Percentiles rank a stretch among this genome's conserved stretches.
phyloP scores from a whole-genome alignment of 768 basidiomycete species.

The Pilatotrama ljubarskyi region DNA sequence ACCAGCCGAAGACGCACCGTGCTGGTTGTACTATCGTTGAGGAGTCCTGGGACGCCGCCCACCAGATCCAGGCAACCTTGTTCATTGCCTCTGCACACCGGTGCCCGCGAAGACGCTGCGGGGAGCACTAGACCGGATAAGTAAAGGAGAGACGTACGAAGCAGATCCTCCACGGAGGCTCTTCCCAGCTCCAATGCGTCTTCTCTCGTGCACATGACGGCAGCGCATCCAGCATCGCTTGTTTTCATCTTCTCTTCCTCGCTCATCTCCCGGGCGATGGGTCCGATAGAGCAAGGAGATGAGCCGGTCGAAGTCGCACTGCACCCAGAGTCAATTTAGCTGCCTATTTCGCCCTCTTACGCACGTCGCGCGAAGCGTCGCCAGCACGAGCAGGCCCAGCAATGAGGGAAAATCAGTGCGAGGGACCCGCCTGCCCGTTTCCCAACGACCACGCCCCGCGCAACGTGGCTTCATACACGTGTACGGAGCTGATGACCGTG shows the following conservation, averaged over 20 bases:
- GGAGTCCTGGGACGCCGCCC: neutral
- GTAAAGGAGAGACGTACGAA: neutral
- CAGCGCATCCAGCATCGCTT: neutral
- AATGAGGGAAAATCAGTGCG: neutral
- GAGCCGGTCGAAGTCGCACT: constrained; percentile 2
- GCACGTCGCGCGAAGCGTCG: neutral
- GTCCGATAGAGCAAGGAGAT: neutral
- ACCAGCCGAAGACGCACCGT: constrained; percentile 5
- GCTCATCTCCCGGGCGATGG: neutral
- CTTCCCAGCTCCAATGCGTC: neutral
- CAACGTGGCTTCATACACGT: constrained; percentile 19
- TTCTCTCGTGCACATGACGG: neutral
- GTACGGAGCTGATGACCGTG: constrained; percentile 19
- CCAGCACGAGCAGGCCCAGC: neutral
- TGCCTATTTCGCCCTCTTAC: neutral
- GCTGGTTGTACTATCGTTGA: neutral
- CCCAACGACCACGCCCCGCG: constrained; percentile 5
- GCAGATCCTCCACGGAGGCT: neutral
- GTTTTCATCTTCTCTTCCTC: neutral
- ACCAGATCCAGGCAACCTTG: constrained; percentile 18
- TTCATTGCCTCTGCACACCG: constrained; percentile 3
- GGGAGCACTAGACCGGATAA: neutral
- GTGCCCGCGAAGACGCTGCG: constrained; percentile 3
- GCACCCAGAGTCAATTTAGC: neutral
- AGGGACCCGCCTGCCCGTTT: constrained; percentile 3